These are phyloP conservation scores for Lepidium africanum DNA, from an alignment of 345 rosid genomes.

Conservation along the genomic window DNA sequence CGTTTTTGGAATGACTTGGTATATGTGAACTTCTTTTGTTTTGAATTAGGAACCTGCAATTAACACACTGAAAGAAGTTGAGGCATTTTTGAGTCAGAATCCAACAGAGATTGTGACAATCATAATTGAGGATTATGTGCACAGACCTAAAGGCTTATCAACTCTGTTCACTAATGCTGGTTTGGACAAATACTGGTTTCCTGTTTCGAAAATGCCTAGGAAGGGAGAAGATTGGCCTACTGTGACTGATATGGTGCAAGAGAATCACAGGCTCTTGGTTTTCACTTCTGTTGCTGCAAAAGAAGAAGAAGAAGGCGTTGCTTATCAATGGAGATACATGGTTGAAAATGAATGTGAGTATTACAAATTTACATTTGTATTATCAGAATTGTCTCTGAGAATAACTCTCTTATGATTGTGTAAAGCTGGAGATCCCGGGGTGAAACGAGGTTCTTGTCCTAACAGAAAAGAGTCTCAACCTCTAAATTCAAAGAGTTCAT, in stretches of 20 bases:
- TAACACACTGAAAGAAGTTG: slow-evolving; percentile 79
- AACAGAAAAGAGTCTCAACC: slow-evolving; percentile 79
- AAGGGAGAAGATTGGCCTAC: slow-evolving; percentile 97
- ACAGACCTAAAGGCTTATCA: slow-evolving; percentile 69
- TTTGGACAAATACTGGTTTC: slow-evolving; percentile 76
- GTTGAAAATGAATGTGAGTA: slow-evolving; percentile 77
- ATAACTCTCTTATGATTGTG: slow-evolving; percentile 9
- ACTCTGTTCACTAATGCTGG: slow-evolving; percentile 73
- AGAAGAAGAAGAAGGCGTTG: slow-evolving; percentile 95
- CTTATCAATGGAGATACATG: slow-evolving; percentile 94
- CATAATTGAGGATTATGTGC: slow-evolving; percentile 90
- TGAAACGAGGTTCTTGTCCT: slow-evolving; percentile 78
- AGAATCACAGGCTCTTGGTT: slow-evolving; percentile 72
- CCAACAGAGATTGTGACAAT: slow-evolving; percentile 88
- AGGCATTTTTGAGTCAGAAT: slow-evolving; percentile 67
- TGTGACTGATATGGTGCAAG: slow-evolving; percentile 81
- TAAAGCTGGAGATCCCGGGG: slow-evolving; percentile 98
- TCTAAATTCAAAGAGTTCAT: slow-evolving; percentile 55
- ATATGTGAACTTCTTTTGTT: not conserved
- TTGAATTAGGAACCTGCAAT: slow-evolving; percentile 80
- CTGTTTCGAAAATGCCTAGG: slow-evolving; percentile 84
- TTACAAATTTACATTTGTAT: not conserved
- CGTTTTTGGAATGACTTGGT: not conserved
- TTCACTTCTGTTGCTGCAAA: slow-evolving; percentile 90
- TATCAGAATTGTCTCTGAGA: not conserved